Base-by-base conservation (phyloP, 1,284 basidiomycete genomes). In the Cutaneotrichosporon cutaneum region DNA sequence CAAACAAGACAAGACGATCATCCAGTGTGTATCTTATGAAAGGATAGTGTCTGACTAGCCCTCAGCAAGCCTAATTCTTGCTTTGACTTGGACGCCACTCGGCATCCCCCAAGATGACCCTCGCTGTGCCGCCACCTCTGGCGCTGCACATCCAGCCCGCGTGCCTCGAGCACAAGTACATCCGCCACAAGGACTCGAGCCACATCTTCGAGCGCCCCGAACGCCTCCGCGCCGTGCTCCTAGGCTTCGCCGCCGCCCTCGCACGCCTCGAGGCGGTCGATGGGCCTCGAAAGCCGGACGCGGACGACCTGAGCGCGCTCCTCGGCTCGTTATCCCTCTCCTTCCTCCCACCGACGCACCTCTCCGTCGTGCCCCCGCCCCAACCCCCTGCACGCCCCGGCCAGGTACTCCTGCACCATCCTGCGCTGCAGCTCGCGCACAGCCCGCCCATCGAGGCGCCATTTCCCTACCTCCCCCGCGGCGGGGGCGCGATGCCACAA, bases 171-270 rank as follows among this genome's bases (percentile, higher is more conserved):
- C 93, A 96, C 76, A 84, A 83, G 56, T 94, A 87, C 72, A 90
- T 92, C 61, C 87, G 92, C 18, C 86, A 87, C 14, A 81, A 84
- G 59, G 87, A 91, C 70, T 82, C 83, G 1, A 90, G 88, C 0
- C 82, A 83, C 58, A 87, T 94, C 61, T 86, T 93, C 22, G 93
- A 96, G 74, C 84, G 90, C n/a, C 93, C 92, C 0, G 90, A 94
- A 76, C 85, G 93, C n/a, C 80, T 96, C 16, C 84, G 87, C 51
- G 92, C 92, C 0, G 85, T 94, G 51, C 86, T 88, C 62, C 71
- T 89, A 9, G 93, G 93, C 1, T 82, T 94, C 6, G 84, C 90
- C 2, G 88, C 88, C 4, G 90, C 89, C 0, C 82, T 90, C 27
- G 84, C 91, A 14, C 84, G 88, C 42, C 79, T 94, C 6, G 88